Base-by-base conservation (phyloP, 257 asterid species). In the Solanum lignicaule region DNA sequence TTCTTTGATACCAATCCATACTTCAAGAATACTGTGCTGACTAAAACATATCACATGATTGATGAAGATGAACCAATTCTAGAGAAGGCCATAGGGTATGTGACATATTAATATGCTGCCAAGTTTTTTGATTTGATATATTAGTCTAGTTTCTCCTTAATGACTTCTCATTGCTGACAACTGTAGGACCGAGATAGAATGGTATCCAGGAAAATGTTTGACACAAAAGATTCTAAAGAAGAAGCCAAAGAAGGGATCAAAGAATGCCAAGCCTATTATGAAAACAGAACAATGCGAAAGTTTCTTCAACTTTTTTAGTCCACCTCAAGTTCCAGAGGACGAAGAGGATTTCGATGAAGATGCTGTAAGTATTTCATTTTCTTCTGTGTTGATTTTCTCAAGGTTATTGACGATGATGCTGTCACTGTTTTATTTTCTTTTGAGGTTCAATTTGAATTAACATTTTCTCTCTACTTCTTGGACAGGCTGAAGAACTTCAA, bases 211-310 rank as follows among this genome's bases (percentile, higher is more conserved):
- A 71, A 88, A 88, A 52, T 88, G 89, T 68, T 86, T 89, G 87
- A 86, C 90, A 21, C 87, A 86, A 14, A 89, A 89, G 85, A 68
- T 89, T 35, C 85, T 89, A 14, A 89, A 89, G 86, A 89, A 86
- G 94, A 96, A 94, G 93, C 96, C 98, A 11, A 97, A 94, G 94
- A 95, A 97, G 88, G 98, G 99, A 7, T 93, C 98, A 13, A 96
- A 95, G 89, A 94, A 93, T 91, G 93, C 96, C 71, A 89, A 89
- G 83, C 90, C 89, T 18, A 81, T 89, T n/a, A 86, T 84, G 14
- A 89, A 89, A 72, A 89, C 89, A 16, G 90, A 86, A 73, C 81
- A 86, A 27, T 86, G 90, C 7, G 88, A 79, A 68, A 85, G 88
- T 79, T 88, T 88, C 88, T 86, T 88, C 90, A 86, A 88, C 83